These are phyloP conservation scores for Alternaria tenuissima DNA, from an alignment of 2,329 filamentous ascomycete genomes.

Conservation along the genomic window DNA sequence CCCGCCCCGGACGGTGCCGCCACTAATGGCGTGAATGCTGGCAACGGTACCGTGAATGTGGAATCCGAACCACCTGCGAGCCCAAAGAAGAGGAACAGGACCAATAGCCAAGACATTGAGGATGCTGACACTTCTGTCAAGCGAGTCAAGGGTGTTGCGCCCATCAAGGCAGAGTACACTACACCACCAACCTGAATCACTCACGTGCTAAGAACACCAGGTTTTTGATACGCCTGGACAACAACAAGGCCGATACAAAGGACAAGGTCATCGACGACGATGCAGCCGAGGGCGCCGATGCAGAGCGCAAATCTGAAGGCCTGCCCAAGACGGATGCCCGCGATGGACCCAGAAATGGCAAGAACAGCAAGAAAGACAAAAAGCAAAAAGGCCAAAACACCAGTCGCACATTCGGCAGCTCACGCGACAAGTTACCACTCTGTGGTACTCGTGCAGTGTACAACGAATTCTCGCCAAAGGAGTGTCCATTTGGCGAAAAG, in stretches of 20 bases:
- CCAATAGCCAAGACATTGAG: constrained; percentile 46
- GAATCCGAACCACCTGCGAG: constrained; percentile 41
- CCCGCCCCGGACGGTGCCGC: constrained; percentile 21
- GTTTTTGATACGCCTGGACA: constrained; percentile 43
- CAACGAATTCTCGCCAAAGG: constrained; percentile 79
- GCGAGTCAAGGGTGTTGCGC: constrained; percentile 65
- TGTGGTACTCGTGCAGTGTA: constrained; percentile 76
- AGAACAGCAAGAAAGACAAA: constrained; percentile 66
- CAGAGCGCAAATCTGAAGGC: constrained; percentile 45
- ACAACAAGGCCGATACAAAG: constrained; percentile 35
- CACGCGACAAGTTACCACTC: constrained; percentile 77
- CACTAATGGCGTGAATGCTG: constrained; percentile 29
- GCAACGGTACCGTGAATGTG: constrained; percentile 35
- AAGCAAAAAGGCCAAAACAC: constrained; percentile 82
- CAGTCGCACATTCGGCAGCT: constrained; percentile 79
- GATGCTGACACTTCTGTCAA: constrained; percentile 35
- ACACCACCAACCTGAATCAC: constrained; percentile 6
- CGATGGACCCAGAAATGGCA: constrained; percentile 53
- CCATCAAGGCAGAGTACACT: constrained; percentile 75
- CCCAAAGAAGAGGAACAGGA: constrained; percentile 43
- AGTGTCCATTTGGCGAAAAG: constrained; percentile 79
- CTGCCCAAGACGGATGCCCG: constrained; percentile 46
- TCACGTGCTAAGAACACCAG: constrained; percentile 37
- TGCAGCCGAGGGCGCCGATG: constrained; percentile 65
- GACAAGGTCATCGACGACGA: constrained; percentile 59